Conservation (phyloP, 2,329 filamentous ascomycete genomes). For the Calonectria pseudoturangicola region DNA sequence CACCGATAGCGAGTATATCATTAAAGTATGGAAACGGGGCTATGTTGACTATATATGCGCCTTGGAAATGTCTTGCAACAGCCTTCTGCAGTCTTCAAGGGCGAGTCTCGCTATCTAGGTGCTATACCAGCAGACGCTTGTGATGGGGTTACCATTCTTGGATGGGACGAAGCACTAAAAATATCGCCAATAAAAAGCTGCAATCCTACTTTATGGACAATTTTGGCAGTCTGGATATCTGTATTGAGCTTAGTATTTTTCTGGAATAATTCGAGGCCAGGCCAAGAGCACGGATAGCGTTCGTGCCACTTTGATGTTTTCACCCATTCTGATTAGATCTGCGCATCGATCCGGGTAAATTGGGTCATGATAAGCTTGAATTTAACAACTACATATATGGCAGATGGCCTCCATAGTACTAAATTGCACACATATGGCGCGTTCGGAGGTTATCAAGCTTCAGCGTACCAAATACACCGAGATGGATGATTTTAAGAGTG, state of each 20-base stretch:
- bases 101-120: too few relatives aligned
- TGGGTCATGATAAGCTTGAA: conserved; percentile 9
- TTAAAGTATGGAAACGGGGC: neutral
- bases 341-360: too few relatives aligned
- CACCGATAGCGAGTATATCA: neutral
- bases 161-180: neutral
- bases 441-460: neutral
- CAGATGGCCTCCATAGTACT: neutral
- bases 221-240: neutral
- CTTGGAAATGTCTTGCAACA: neutral
- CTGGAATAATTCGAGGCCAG: neutral
- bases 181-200: neutral
- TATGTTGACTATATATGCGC: too few relatives aligned
- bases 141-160: neutral
- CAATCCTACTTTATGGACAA: neutral
- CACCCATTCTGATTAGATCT: neutral
- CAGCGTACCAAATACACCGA: neutral
- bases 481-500: neutral
- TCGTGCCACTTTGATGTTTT: neutral
- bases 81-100: neutral
- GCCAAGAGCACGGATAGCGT: neutral
- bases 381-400: neutral
- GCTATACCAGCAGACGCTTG: neutral
- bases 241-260: too few relatives aligned
- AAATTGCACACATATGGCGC: neutral